Base-by-base conservation (phyloP, 768 basidiomycete species). In the Agrocybe chaxingu region DNA sequence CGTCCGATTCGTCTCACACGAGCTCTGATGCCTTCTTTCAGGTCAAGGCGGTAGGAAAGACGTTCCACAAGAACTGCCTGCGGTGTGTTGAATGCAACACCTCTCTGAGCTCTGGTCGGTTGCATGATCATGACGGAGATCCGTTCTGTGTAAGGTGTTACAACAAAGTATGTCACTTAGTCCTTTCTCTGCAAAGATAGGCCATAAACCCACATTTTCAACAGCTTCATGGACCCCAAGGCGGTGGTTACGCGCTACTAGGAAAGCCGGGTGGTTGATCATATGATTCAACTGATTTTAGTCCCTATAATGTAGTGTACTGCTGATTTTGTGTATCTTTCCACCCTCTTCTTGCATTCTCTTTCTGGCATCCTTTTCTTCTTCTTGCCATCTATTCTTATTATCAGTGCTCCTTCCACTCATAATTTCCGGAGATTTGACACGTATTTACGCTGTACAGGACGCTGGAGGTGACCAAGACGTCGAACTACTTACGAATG, bases 31-130 rank as follows among this genome's bases (percentile, higher is more conserved):
- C 45, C 35, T 48, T 49, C n/a, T 44, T n/a, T 40, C 55, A 89
- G 89, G 81, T 88, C 51, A 89, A 88, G 65, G 89, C 89, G 1
- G 77, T 88, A 10, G 87, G 87, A 7, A 87, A 89, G 72, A 87
- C 84, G 11, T 92, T 75, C 67, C 90, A 92, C 56, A 89, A 88
- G 60, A 71, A 68, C 11, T 92, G 90, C 59, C 66, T 92, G 56
- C 73, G 89, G n/a, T 92, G 89, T 62, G 75, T 77, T 7, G 84
- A 84, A 56, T 92, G 89, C 59, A 77, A 72, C 48, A 81, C 82
- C 0, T 60, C 71, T 6, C 69, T 92, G n/a, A 89, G 91, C 59
- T 87, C 89, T 31, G 83, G 72, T 41, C 77, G 81, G 16, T 65
- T 92, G 48, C 78, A 86, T 24, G 89, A 92, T 63, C 86, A 86